Evolutionary conservation across 2,329 filamentous ascomycete species (phyloP).

Genomic region (Colletotrichum simmondsii): DNA sequence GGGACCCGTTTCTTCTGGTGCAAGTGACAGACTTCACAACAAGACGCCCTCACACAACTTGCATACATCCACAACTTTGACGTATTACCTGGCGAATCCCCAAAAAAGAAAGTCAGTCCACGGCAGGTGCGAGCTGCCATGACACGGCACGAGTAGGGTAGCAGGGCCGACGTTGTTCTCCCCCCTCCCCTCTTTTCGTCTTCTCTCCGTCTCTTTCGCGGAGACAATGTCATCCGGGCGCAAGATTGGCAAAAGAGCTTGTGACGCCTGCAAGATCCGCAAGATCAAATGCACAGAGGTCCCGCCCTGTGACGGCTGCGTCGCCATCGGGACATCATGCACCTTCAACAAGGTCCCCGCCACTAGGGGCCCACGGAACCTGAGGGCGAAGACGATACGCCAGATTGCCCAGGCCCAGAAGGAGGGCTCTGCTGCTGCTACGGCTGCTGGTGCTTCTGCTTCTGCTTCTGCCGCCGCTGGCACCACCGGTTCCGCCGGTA

Average conservation of each 20-base stretch:
- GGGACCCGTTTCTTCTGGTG: neutral
- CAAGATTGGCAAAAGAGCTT: conserved; percentile 54
- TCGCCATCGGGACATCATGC: conserved; percentile 56
- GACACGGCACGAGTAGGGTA: conserved; percentile 17
- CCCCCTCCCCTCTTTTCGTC: neutral
- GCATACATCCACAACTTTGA: neutral
- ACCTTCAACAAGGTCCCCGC: conserved; percentile 59
- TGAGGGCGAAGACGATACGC: conserved; percentile 56
- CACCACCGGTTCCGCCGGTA: neutral
- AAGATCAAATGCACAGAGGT: conserved; percentile 62
- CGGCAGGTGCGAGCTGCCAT: conserved; percentile 22
- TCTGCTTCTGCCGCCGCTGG: no score
- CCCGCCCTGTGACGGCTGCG: conserved; percentile 58
- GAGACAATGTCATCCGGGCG: conserved; percentile 37
- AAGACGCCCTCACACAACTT: neutral
- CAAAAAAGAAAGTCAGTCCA: neutral
- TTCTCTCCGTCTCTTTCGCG: conserved; percentile 10
- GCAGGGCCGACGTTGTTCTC: conserved; percentile 7
- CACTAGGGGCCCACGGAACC: conserved; percentile 56
- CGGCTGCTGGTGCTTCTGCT: neutral
- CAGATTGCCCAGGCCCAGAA: conserved; percentile 49
- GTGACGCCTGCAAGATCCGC: conserved; percentile 63
- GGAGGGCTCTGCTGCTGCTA: conserved; percentile 1
- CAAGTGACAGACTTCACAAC: neutral
- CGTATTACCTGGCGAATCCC: neutral